Percentiles rank a stretch among this genome's conserved stretches.
These are phyloP conservation scores for Calocybe cyanea DNA, from an alignment of 768 basidiomycete species.

Conservation along the genomic window DNA sequence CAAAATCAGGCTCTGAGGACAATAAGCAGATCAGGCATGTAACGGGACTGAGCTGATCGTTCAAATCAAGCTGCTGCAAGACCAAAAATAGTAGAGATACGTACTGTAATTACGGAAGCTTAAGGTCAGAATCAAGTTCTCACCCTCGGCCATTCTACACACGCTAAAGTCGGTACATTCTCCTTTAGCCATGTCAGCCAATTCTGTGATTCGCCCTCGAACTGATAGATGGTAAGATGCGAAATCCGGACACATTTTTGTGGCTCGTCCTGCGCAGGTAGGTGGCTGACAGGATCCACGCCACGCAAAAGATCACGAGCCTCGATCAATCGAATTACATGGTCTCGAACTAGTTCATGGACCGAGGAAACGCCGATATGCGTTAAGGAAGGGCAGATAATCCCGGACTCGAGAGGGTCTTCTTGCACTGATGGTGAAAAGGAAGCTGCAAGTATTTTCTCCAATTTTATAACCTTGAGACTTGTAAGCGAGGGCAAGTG, in stretches of 20 bases:
- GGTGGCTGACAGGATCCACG: conserved; percentile 11
- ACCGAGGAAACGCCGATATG: conserved; percentile 55
- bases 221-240: conserved; percentile 52
- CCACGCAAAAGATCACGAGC: conserved; percentile 43
- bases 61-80: no score
- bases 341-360: conserved; percentile 47
- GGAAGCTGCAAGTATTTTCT: conserved; percentile 30
- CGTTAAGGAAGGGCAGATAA: conserved; percentile 44
- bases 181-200: conserved; percentile 60
- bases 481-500: conserved; percentile 34
- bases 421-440: conserved; percentile 10
- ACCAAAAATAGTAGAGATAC: no score
- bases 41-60: no score
- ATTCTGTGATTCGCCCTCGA: conserved; percentile 46
- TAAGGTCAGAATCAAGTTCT: no score
- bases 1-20: no score
- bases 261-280: not conserved
- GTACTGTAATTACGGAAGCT: no score
- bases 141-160: no score
- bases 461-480: conserved; percentile 36
- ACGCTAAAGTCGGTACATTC: no score
- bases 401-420: not conserved
- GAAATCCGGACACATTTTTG: conserved; percentile 28
- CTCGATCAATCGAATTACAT: conserved; percentile 51
- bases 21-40: no score